Base-by-base conservation (phyloP, 768 basidiomycete species). In the Lentinula edodes region DNA sequence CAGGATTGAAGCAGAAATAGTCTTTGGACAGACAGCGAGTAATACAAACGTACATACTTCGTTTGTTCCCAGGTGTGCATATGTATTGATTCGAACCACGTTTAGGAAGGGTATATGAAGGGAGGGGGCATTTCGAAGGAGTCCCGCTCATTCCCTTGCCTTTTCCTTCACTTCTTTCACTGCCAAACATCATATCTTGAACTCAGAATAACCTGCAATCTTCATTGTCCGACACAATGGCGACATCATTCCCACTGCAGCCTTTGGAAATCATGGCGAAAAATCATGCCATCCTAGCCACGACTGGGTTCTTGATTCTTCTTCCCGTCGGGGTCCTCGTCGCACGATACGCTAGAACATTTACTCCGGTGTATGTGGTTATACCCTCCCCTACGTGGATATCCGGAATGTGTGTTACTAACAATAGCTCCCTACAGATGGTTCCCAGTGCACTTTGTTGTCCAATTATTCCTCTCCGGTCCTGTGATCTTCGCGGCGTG, bases 251-350 rank as follows among this genome's bases (percentile, higher is more conserved):
- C 20, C 68, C 69, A 28, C 64, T 76, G 48, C 55, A 48, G 1
- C 57, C 69, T 15, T n/a, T 73, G 9, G 79, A 82, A 64, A 65
- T 64, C 55, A 69, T 70, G 39, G 75, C 74, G 13, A 75, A 69
- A 60, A 78, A 69, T 35, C 87, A 89, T 69, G 87, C 78, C 23
- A 70, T 83, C 41, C 71, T 87, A 9, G 80, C 78, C 64, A 69
- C 79, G 0, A 71, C 76, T 38, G 86, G 83, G 1, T 85, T 85
- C 67, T 71, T 87, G 52, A 71, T 86, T 54, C 65, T 88, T 16
- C 76, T 89, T 8, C 87, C 86, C 3, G 61, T 82, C 35, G 86
- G 87, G n/a, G 78, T 76, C 10, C 71, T 88, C 63, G 71, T 84
- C 46, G 80, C 82, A 32, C 78, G 86, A 62, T 85, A 80, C 64